Conservation (phyloP, 2,329 filamentous ascomycete species). For the Colletotrichum euphorbiae region DNA sequence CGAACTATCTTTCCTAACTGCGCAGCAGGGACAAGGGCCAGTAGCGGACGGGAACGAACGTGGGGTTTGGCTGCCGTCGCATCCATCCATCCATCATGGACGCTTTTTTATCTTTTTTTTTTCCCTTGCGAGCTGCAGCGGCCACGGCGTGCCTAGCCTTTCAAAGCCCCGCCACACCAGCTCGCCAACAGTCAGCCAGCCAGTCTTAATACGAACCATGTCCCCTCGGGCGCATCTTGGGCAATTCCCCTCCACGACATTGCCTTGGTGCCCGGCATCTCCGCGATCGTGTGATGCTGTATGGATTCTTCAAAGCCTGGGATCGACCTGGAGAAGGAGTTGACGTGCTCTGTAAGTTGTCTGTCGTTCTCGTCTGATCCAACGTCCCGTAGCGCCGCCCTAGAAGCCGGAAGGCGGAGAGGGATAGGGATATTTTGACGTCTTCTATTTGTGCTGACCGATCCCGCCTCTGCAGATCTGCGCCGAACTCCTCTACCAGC, state of each 20-base stretch:
- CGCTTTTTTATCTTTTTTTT: slow-evolving; percentile 20
- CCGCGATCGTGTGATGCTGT: slow-evolving; percentile 36
- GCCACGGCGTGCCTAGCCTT: slow-evolving; percentile 33
- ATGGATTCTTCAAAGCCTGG: slow-evolving; percentile 65
- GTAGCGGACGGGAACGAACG: slow-evolving; percentile 19
- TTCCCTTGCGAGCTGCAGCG: slow-evolving; percentile 14
- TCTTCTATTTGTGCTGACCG: slow-evolving; percentile 21
- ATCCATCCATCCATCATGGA: slow-evolving; percentile 15
- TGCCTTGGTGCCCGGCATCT: slow-evolving; percentile 25
- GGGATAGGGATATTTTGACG: slow-evolving; percentile 22
- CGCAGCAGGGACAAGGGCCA: slow-evolving; percentile 20
- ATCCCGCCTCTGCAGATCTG: slow-evolving; percentile 76
- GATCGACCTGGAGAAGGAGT: slow-evolving; percentile 88
- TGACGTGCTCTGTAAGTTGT: slow-evolving; percentile 88
- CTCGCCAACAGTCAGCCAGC: slow-evolving; percentile 9
- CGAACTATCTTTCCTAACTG: too few species aligned
- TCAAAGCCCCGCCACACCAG: slow-evolving; percentile 37
- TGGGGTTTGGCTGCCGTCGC: slow-evolving; percentile 33
- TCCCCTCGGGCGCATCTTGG: slow-evolving; percentile 24
- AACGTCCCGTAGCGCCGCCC: slow-evolving; percentile 29
- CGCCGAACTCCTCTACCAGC: slow-evolving; percentile 92
- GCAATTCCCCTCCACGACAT: slow-evolving; percentile 24
- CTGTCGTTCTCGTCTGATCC: slow-evolving; percentile 37
- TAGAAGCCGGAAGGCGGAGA: slow-evolving; percentile 15
- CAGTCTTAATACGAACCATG: slow-evolving; percentile 37